Conservation (phyloP, 139 green algal genomes). For the Chlorella sp. region DNA sequence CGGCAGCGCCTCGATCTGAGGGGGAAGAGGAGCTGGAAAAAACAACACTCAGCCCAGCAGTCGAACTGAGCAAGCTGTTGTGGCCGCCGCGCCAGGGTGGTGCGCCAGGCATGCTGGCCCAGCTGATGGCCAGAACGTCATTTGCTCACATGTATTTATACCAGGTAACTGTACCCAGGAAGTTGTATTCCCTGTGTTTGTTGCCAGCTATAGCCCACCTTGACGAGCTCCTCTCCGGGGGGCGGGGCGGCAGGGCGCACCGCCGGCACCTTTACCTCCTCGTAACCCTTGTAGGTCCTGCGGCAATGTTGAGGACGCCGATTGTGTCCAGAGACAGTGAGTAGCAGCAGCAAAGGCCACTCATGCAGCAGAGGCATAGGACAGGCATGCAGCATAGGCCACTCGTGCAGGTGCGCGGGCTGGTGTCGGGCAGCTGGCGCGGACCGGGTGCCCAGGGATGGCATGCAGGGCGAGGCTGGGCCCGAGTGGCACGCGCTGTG, state of each 20-base stretch:
- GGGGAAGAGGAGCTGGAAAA: neutral
- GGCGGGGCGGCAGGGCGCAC: slow-evolving; percentile 45
- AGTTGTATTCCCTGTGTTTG: no score
- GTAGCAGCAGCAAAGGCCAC: neutral
- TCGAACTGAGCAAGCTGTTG: neutral
- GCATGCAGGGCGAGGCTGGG: no score
- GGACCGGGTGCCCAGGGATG: no score
- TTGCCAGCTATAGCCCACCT: neutral
- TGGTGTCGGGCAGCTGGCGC: no score
- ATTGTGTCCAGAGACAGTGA: neutral
- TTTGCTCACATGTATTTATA: no score
- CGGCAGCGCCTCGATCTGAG: slow-evolving; percentile 72
- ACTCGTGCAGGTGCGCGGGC: no score
- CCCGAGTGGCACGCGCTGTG: no score
- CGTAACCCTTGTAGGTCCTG: slow-evolving; percentile 85
- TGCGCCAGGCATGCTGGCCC: no score
- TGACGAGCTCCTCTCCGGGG: slow-evolving; percentile 66
- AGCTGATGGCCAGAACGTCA: no score
- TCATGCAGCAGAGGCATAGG: neutral
- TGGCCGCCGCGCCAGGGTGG: no score
- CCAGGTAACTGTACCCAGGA: no score
- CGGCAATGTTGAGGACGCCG: neutral
- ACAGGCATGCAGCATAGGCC: neutral
- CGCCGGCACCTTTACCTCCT: slow-evolving; percentile 89
- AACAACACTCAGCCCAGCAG: neutral